Percentiles rank a stretch among this genome's conserved stretches.
Evolutionary conservation across 2,329 filamentous ascomycete species (phyloP).

Genomic region (Pezicula carpinea): DNA sequence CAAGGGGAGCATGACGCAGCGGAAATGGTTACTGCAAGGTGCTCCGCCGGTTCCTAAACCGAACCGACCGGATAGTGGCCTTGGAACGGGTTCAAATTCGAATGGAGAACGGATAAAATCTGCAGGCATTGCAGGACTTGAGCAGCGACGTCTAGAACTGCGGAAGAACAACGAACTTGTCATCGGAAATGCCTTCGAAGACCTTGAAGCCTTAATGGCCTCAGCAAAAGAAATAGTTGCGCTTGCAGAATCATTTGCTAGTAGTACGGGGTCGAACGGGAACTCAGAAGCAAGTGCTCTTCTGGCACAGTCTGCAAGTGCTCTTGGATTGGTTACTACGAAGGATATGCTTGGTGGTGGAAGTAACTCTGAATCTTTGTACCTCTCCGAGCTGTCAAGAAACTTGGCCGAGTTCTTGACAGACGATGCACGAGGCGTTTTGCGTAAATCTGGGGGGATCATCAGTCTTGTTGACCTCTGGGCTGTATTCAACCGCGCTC

Average conservation of each 20-base stretch:
- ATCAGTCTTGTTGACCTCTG: conserved; percentile 87
- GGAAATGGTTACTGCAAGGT: conserved; percentile 90
- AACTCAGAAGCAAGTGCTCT: conserved; percentile 68
- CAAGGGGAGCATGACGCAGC: conserved; percentile 81
- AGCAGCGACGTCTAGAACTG: conserved; percentile 77
- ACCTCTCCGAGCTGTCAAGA: conserved; percentile 80
- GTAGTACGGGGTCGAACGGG: conserved; percentile 48
- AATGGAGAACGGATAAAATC: conserved; percentile 47
- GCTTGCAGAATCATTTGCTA: conserved; percentile 81
- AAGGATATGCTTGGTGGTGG: conserved; percentile 87
- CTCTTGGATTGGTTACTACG: conserved; percentile 85
- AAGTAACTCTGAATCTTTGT: conserved; percentile 71
- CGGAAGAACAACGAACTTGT: conserved; percentile 90
- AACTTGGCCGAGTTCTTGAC: conserved; percentile 87
- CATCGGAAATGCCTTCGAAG: conserved; percentile 91
- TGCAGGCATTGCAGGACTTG: conserved; percentile 87
- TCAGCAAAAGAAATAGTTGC: conserved; percentile 95
- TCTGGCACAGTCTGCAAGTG: conserved; percentile 75
- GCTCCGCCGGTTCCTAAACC: conserved; percentile 81
- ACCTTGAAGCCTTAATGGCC: conserved; percentile 93
- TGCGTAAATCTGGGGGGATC: conserved; percentile 78
- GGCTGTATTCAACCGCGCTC: conserved; percentile 90
- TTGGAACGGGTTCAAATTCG: conserved; percentile 32
- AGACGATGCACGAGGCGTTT: conserved; percentile 73
- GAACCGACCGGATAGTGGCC: conserved; percentile 33